Base-by-base conservation (phyloP, 306 rosid species). In the Cucurbita ficifolia region DNA sequence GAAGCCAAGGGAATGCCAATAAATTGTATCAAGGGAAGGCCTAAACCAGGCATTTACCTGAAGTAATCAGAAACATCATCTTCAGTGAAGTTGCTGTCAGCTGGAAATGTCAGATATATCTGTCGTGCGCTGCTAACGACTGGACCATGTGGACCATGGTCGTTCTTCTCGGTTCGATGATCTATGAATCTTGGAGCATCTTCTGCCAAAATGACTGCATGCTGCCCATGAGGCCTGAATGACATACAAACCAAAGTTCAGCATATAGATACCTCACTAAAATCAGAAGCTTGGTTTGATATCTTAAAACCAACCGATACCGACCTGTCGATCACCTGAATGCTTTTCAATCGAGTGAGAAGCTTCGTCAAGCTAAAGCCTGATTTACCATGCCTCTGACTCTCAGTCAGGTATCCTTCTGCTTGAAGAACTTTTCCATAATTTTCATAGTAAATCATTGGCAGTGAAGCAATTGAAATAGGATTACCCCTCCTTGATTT, bases 161-260 rank as follows among this genome's bases (percentile, higher is more conserved):
- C 93, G 1, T 76, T 75, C 74, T 78, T 92, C n/a, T 79, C 87
- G 14, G 42, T 63, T 52, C 79, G 67, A 52, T 79, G 65, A 5
- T 88, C 89, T 60, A 60, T 16, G 81, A 67, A 87, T 63, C 80
- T 84, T 0, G 83, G 19, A 48, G 91, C 77, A 72, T 92, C 93
- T 86, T 88, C 96, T 1, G 86, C 86, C 53, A 92, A 80, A 84
- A 90, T 85, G 63, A 90, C 90, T 0, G 87, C 85, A 53, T 90
- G 98, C 70, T 90, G 98, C 51, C 96, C 98, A 54, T 92, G 96
- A 69, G 96, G 98, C 84, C 98, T 92, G 87, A 39, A 72, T 36
- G 51, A 5, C 61, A 72, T 5, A 10, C 75, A 71, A 51, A 52
- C 42, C 59, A 70, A 62, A 62, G 54, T 68, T 8, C 10, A 10